These are phyloP conservation scores for Xylaria polymorpha DNA, from an alignment of 2,329 filamentous ascomycete species.

Conservation along the genomic window DNA sequence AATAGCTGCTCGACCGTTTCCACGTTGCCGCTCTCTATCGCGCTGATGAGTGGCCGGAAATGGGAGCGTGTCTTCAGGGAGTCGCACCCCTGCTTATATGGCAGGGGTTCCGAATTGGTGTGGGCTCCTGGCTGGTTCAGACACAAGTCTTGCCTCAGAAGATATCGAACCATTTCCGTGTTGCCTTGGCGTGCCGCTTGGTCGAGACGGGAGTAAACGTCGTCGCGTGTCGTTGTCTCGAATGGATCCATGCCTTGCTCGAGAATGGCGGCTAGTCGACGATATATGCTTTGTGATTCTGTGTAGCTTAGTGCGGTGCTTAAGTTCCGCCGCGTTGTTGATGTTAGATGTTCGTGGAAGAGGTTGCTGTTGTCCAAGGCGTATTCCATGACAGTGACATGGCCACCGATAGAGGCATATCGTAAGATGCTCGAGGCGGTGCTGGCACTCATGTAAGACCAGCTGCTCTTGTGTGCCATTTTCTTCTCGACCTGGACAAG, in stretches of 20 bases:
- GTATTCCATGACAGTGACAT: constrained; percentile 34
- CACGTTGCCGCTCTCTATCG: constrained; percentile 37
- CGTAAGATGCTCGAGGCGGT: constrained; percentile 36
- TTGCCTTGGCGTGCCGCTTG: constrained; percentile 36
- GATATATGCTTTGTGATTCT: constrained; percentile 16
- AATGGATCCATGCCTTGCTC: constrained; percentile 31
- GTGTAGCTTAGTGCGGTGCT: constrained; percentile 33
- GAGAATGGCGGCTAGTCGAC: constrained; percentile 24
- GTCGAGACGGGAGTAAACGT: constrained; percentile 35
- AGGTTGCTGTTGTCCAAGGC: constrained; percentile 37
- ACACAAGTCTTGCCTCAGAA: constrained; percentile 35
- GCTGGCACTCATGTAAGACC: constrained; percentile 35
- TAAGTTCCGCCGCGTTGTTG: constrained; percentile 35
- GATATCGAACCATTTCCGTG: constrained; percentile 35
- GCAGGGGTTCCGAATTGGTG: constrained; percentile 26
- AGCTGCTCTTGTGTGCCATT: constrained; percentile 30
- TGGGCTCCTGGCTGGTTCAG: constrained; percentile 34
- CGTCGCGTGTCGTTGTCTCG: constrained; percentile 29
- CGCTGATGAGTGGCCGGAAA: constrained; percentile 38
- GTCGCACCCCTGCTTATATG: constrained; percentile 32
- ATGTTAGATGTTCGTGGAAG: constrained; percentile 27
- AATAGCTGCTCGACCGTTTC: constrained; percentile 37
- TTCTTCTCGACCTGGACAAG: constrained; percentile 36
- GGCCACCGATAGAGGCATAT: constrained; percentile 33
- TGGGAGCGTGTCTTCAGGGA: constrained; percentile 24